Base-by-base conservation (phyloP, 192 early-diverging fungal genomes). In the Coemansia sp. region DNA sequence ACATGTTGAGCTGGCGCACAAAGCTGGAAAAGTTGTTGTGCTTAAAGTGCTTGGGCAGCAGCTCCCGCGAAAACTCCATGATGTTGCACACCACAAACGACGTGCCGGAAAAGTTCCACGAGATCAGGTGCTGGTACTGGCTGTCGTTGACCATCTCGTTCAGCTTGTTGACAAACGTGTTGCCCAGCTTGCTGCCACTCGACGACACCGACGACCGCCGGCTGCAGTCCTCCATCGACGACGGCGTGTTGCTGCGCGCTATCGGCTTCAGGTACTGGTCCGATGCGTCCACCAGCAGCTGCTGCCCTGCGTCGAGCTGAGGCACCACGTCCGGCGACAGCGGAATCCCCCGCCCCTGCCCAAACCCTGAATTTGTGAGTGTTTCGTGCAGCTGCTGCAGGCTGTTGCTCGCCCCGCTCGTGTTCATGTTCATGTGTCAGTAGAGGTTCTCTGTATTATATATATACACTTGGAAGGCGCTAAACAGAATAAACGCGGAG, bases 11-110 rank as follows among this genome's bases (percentile, higher is more conserved):
- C 69, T 90, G 88, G 55, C 92, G 83, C 53, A 94, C 92, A 81
- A 94, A 94, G 55, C 86, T 88, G 10, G 85, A 85, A 64, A 91
- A 91, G 66, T 94, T 94, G 74, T 91, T 93, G 78, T 94, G 92
- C 72, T 93, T 92, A 64, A 94, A 94, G 69, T 93, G 89, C 66
- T 92, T 92, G 34, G 92, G 91, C 31, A 94, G 78, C 23, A 95
- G 90, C 68, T 93, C 91, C 53, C 85, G 80, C 46, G 88, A 87
- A 58, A 95, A 93, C 64, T 91, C 90, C 81, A 88, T 90, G 53
- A 92, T 88, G 56, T 92, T 91, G 76, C 90, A 89, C 48, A 95
- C 91, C 53, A 91, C 86, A 56, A 95, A 95, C 10, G 91, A 92
- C 1, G 87, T 85, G 16, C 93, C 93, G 28, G 85, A 83, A 60